These are phyloP conservation scores for Phytophthora capsici DNA, from an alignment of 352 stramenopile genomes.

Conservation along the genomic window DNA sequence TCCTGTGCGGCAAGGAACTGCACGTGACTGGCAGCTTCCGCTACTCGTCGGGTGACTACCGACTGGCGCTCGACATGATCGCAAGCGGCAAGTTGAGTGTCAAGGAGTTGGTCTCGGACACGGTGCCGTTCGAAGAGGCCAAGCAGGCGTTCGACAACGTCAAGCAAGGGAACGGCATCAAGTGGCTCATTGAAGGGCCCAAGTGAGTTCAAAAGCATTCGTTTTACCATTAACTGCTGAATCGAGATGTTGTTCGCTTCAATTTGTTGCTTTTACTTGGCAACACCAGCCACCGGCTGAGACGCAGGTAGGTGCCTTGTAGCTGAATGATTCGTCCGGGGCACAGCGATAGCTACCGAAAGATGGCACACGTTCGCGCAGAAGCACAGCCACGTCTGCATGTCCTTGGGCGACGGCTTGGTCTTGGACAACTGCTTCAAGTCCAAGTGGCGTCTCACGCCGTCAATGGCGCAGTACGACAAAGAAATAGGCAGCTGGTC, in stretches of 20 bases:
- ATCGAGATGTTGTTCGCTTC: conserved; percentile 8
- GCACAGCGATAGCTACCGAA: conserved; percentile 39
- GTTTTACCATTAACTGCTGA: conserved; percentile 15
- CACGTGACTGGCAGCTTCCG: conserved; percentile 39
- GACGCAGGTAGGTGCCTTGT: conserved; percentile 1
- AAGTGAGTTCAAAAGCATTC: conserved; percentile 7
- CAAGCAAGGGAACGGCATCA: conserved; percentile 37
- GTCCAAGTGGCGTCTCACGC: conserved; percentile 31
- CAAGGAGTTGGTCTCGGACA: conserved; percentile 36
- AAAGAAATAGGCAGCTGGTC: conserved; percentile 43
- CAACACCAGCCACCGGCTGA: conserved; percentile 8
- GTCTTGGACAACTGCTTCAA: conserved; percentile 10
- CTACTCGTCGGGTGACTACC: conserved; percentile 40
- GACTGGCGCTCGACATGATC: conserved; percentile 35
- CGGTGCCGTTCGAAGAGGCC: conserved; percentile 36
- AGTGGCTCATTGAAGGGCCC: conserved; percentile 45
- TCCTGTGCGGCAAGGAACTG: conserved; percentile 37
- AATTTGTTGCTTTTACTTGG: conserved; percentile 22
- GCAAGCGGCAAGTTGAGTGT: conserved; percentile 33
- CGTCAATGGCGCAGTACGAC: conserved; percentile 48
- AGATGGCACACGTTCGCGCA: conserved; percentile 72
- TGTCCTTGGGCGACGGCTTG: conserved; percentile 24
- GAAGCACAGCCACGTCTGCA: conserved; percentile 68
- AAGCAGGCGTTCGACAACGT: conserved; percentile 41
- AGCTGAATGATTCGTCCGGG: conserved; percentile 5